Conservation (phyloP, 2,329 filamentous ascomycete genomes). For the Fusarium tjaetaba region DNA sequence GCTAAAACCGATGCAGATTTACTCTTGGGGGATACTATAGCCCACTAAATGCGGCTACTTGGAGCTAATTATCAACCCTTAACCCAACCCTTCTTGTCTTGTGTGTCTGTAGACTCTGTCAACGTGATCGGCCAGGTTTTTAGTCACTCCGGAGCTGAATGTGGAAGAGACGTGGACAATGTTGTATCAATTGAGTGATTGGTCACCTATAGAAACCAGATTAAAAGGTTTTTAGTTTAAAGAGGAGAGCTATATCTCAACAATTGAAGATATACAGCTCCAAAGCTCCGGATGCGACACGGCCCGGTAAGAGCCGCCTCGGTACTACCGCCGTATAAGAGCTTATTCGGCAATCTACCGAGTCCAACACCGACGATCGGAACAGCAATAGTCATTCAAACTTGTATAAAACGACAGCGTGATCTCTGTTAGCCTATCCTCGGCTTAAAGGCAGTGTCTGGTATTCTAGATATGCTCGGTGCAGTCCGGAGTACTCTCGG, state of each 20-base stretch:
- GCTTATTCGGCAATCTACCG: constrained; percentile 7
- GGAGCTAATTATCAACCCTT: neutral
- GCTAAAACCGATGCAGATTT: constrained; percentile 32
- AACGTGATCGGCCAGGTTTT: constrained; percentile 2
- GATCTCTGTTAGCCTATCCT: neutral
- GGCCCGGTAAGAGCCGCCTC: constrained; percentile 13
- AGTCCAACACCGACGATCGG: constrained; percentile 7
- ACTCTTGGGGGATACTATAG: constrained; percentile 22
- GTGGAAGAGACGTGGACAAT: neutral
- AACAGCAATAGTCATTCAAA: neutral
- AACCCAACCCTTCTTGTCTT: neutral
- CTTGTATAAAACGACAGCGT: neutral
- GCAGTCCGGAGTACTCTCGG: neutral
- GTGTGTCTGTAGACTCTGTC: neutral
- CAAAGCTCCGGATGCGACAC: neutral
- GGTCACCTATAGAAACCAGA: neutral
- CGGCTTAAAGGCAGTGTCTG: neutral
- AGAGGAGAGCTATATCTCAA: neutral
- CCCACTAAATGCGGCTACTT: constrained; percentile 18
- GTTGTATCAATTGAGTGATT: neutral
- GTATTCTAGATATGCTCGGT: neutral
- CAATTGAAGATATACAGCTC: neutral
- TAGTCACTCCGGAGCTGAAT: neutral
- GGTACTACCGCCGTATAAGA: neutral
- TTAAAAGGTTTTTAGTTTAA: no score